These are phyloP conservation scores for Gossypium turneri DNA, from an alignment of 345 rosid genomes.

Conservation along the genomic window DNA sequence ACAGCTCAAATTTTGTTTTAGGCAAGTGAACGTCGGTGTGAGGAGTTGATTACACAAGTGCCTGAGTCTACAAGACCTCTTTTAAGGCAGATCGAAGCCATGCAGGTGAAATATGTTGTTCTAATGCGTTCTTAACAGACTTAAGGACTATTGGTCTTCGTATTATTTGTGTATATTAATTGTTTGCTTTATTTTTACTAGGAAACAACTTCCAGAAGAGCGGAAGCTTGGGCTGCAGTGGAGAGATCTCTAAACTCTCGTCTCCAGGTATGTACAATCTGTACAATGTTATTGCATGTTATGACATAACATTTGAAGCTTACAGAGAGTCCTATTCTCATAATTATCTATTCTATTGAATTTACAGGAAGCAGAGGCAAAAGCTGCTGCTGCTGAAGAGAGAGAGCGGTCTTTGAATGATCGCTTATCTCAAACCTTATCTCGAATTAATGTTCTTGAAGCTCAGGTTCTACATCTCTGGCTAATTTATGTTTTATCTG, in stretches of 20 bases:
- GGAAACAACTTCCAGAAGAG: slow-evolving; percentile 89
- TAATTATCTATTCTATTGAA: slow-evolving; percentile 6
- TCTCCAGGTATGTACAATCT: slow-evolving; percentile 62
- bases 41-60: slow-evolving; percentile 94
- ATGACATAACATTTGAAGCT: slow-evolving; percentile 3
- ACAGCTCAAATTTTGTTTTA: slow-evolving; percentile 24
- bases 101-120: slow-evolving; percentile 59
- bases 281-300: slow-evolving; percentile 11
- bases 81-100: slow-evolving; percentile 94
- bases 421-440: slow-evolving; percentile 92
- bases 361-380: slow-evolving; percentile 85
- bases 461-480: slow-evolving; percentile 64
- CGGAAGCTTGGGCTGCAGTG: slow-evolving; percentile 97
- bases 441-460: slow-evolving; percentile 95
- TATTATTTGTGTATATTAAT: background rate
- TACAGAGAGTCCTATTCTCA: background rate
- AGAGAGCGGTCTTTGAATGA: slow-evolving; percentile 86
- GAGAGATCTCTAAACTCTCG: slow-evolving; percentile 87
- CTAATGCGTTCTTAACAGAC: background rate
- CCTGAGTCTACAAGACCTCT: slow-evolving; percentile 99
- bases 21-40: slow-evolving; percentile 99
- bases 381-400: slow-evolving; percentile 92
- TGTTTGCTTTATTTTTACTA: slow-evolving; percentile 30
- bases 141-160: background rate
- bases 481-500: slow-evolving; percentile 8